These are phyloP conservation scores for Gremmenia infestans DNA, from an alignment of 2,329 filamentous ascomycete genomes.

Conservation along the genomic window DNA sequence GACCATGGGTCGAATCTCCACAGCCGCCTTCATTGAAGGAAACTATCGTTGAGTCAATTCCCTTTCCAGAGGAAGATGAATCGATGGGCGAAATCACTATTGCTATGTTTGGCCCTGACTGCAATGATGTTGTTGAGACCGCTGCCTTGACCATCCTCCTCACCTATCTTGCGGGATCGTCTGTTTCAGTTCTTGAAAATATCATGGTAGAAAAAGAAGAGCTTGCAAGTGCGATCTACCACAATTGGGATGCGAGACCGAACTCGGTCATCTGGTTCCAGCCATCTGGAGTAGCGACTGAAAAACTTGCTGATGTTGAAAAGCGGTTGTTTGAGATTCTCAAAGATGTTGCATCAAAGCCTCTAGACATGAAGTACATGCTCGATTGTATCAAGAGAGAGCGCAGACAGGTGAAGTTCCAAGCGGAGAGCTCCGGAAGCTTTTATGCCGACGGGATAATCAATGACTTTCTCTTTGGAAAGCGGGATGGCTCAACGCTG, in stretches of 20 bases:
- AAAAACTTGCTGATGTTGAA: conserved; percentile 78
- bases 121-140: conserved; percentile 61
- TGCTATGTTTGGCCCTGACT: conserved; percentile 80
- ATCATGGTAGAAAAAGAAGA: conserved; percentile 89
- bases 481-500: conserved; percentile 74
- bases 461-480: conserved; percentile 86
- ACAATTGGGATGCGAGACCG: conserved; percentile 73
- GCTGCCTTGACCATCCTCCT: conserved; percentile 76
- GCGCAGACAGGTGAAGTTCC: conserved; percentile 74
- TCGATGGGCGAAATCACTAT: conserved; percentile 84
- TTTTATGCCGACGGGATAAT: conserved; percentile 85
- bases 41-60: conserved; percentile 70
- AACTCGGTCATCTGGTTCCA: conserved; percentile 82
- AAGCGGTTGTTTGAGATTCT: conserved; percentile 80
- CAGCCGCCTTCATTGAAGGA: conserved; percentile 68
- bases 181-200: conserved; percentile 88
- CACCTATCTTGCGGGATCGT: conserved; percentile 86
- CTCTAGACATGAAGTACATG: conserved; percentile 86
- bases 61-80: conserved; percentile 96
- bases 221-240: conserved; percentile 79
- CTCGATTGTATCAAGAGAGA: conserved; percentile 81
- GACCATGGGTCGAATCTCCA: conserved; percentile 84
- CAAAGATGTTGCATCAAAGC: conserved; percentile 71
- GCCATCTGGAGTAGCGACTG: conserved; percentile 80
- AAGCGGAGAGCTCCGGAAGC: conserved; percentile 73